These are phyloP conservation scores for Populus tremula DNA, from an alignment of 345 rosid species.

Conservation along the genomic window DNA sequence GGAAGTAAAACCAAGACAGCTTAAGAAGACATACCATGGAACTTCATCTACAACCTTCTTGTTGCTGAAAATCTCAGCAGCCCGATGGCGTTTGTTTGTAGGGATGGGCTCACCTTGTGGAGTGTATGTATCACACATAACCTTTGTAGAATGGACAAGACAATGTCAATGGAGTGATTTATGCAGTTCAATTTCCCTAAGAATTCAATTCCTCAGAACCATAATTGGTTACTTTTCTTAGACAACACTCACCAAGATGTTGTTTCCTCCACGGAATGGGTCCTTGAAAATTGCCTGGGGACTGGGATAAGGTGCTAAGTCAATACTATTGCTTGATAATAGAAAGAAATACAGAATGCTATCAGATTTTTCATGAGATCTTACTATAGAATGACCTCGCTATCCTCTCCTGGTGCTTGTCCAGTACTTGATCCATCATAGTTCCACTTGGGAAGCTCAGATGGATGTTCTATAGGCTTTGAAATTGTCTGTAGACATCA, in stretches of 20 bases:
- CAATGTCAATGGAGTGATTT: constrained; percentile 1
- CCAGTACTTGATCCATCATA: constrained; percentile 98
- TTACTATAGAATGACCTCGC: constrained; percentile 98
- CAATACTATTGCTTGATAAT: constrained; percentile 10
- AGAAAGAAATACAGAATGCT: background rate
- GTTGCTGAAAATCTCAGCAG: constrained; percentile 73
- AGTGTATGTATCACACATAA: constrained; percentile 82
- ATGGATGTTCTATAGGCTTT: constrained; percentile 84
- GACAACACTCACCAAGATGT: constrained; percentile 71
- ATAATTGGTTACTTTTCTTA: background rate
- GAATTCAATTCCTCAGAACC: background rate
- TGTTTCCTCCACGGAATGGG: constrained; percentile 95
- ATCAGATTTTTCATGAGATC: constrained; percentile 21
- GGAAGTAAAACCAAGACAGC: background rate
- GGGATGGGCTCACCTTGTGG: constrained; percentile 99
- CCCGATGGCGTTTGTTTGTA: constrained; percentile 86
- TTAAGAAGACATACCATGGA: constrained; percentile 60
- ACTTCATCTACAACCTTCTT: constrained; percentile 62
- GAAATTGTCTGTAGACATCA: constrained; percentile 55
- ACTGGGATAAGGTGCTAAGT: constrained; percentile 38
- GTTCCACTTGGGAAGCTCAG: constrained; percentile 99
- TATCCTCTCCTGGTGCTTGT: constrained; percentile 96
- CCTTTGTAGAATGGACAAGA: constrained; percentile 41
- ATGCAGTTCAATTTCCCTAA: background rate
- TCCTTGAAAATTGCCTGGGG: constrained; percentile 96